Evolutionary conservation across 2,329 filamentous ascomycete species (phyloP).

Genomic region (Triangularia setosa): DNA sequence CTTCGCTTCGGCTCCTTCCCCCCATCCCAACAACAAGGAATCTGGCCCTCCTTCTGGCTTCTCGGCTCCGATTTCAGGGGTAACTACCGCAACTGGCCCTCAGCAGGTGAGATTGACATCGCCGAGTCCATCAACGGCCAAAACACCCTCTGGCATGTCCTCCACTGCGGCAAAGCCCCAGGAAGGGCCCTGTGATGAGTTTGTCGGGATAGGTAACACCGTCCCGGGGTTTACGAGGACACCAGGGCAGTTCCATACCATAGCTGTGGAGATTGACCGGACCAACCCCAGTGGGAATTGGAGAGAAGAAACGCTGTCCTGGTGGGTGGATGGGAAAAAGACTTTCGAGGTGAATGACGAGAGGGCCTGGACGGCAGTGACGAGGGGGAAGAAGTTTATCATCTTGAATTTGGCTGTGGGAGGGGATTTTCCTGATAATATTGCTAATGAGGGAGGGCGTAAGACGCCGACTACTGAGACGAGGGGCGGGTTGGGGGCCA

Average conservation of each 20-base stretch:
- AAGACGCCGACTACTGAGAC: constrained; percentile 35
- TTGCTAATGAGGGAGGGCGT: constrained; percentile 25
- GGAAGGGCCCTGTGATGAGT: constrained; percentile 44
- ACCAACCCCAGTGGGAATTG: constrained; percentile 38
- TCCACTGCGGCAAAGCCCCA: constrained; percentile 44
- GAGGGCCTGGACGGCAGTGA: constrained; percentile 44
- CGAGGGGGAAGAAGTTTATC: constrained; percentile 46
- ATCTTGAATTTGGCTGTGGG: constrained; percentile 54
- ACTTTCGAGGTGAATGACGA: constrained; percentile 43
- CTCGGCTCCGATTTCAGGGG: constrained; percentile 46
- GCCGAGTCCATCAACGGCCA: constrained; percentile 50
- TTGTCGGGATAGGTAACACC: not conserved
- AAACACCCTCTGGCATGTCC: constrained; percentile 40
- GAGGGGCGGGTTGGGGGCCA: constrained; percentile 29
- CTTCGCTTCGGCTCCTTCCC: constrained; percentile 42
- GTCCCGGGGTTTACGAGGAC: not conserved
- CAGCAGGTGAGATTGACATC: constrained; percentile 50
- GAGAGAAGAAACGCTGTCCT: constrained; percentile 45
- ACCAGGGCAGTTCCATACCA: constrained; percentile 35
- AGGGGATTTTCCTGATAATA: constrained; percentile 38
- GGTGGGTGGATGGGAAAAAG: constrained; percentile 43
- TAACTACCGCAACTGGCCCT: constrained; percentile 40
- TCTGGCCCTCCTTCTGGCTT: constrained; percentile 56
- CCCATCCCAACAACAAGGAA: constrained; percentile 41
- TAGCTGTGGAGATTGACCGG: constrained; percentile 48